Base-by-base conservation (phyloP, 1,284 basidiomycete genomes). In the Sanguinoderma infundibulare region DNA sequence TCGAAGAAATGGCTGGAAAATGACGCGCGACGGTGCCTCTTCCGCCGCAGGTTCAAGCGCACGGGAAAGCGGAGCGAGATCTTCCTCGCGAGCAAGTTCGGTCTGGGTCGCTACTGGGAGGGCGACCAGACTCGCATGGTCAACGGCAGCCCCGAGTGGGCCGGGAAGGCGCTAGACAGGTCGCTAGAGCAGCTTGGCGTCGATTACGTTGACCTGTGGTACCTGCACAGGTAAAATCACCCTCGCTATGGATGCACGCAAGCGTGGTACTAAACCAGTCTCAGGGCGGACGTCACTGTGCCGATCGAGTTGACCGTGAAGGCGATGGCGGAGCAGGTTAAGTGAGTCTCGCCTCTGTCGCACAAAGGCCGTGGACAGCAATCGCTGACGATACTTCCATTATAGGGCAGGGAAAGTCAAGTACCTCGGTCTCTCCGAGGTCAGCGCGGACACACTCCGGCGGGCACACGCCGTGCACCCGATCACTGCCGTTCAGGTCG, bases 401-500 rank as follows among this genome's bases (percentile, higher is more conserved):
- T 30, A 6, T 54, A 83, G 83, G 61, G 82, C 77, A 46, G 86
- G 87, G n/a, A 87, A 87, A 69, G 79, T 87, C 53, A 83, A 82
- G 59, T 81, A 86, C 69, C 73, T 90, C 22, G 87, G 88, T 0
- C 75, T 90, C 22, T 89, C 85, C 51, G 89, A 91, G 69, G 79
- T 81, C 59, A 83, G 82, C 0, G 81, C 82, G 1, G 75, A 73
- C 1, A 87, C 86, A 0, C 79, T 92, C 14, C 81, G 87, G 5
- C 84, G 87, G 46, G 90, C 90, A 4, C 80, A 86, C 63, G 81
- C 82, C 17, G 78, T 87, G 5, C 83, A 86, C 64, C 85, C 84
- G 0, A 85, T 91, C 63, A 72, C 84, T 2, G 86, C 85, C 4
- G 74, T 90, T 26, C 86, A 91, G 72, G 75, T 88, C 34, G 89